Base-by-base conservation (phyloP, 805 yeast species). In the Nakazawaea peltata region DNA sequence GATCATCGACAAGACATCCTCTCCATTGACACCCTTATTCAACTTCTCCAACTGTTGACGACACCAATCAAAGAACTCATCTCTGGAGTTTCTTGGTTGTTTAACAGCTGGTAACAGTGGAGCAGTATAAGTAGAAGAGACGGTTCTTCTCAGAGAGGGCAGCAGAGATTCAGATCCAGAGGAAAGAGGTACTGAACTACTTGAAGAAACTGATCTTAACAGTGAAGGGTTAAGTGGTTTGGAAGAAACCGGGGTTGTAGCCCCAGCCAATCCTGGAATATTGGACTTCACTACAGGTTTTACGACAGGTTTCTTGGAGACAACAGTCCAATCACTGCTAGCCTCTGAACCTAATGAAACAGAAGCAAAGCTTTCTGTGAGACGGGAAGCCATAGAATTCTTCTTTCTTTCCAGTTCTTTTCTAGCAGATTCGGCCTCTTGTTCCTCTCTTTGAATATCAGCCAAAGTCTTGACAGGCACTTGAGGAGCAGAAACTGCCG, bases 1-100 rank as follows among this genome's bases (percentile, higher is more conserved):
- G 48, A 92, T 69, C 51, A 92, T 78, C 37, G 81, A 78, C 32
- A 90, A 63, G 28, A 92, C 75, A 52, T 83, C 95, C 43, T 80
- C 83, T 32, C 69, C 69, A 28, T 86, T 78, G 27, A 88, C 87
- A 13, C 84, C 79, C 8, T 78, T 71, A 51, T 84, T 79, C 53
- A 90, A 65, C 41, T 71, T 76, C 36, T 66, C 65, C 67, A 82
- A 65, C 43, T 78, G 74, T 3, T 73, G 53, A 47, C 84, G 72
- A 41, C 86, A 80, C 94, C 94, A 82, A 15, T 64, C 55, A 42
- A 82, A 56, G 42, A 82, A 80, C 40, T 78, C 84, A 51, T 77
- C 75, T 14, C 71, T 63, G 15, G 53, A 51, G 5, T 56, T 52
- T 12, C 56, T 40, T 32, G 49, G 51, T n/a, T 59, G 49, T 2